Evolutionary conservation across 2,329 filamentous ascomycete genomes (phyloP).

Genomic region (Ceratocystis harringtonii): DNA sequence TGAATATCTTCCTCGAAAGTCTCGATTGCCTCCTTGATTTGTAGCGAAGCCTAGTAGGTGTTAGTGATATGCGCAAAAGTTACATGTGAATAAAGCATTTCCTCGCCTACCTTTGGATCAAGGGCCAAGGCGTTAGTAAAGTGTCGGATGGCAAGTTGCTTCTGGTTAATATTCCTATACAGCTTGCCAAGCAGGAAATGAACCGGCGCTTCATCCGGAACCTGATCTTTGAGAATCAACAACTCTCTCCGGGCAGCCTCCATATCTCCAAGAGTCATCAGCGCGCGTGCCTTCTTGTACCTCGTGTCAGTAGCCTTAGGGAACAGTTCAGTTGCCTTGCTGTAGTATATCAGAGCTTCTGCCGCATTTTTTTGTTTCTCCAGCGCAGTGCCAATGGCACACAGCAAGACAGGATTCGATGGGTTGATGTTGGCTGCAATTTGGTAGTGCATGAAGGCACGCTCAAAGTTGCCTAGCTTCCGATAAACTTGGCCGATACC

Average conservation of each 20-base stretch:
- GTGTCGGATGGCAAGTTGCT: slow-evolving; percentile 71
- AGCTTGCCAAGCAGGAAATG: slow-evolving; percentile 85
- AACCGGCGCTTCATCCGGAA: slow-evolving; percentile 87
- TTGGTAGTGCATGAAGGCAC: slow-evolving; percentile 82
- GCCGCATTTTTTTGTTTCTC: slow-evolving; percentile 77
- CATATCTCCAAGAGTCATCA: slow-evolving; percentile 60
- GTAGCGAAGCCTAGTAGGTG: slow-evolving; percentile 56
- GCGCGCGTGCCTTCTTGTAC: slow-evolving; percentile 80
- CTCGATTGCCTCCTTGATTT: slow-evolving; percentile 96
- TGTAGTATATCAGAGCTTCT: slow-evolving; percentile 67
- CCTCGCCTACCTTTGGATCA: slow-evolving; percentile 69
- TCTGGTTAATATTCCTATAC: slow-evolving; percentile 58
- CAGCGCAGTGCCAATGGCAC: slow-evolving; percentile 77
- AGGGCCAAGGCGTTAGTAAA: slow-evolving; percentile 91
- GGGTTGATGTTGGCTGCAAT: slow-evolving; percentile 82
- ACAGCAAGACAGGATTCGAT: slow-evolving; percentile 80
- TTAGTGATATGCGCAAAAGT: not conserved
- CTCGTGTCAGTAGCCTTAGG: slow-evolving; percentile 69
- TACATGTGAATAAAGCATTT: not conserved
- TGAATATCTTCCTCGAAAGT: slow-evolving; percentile 67
- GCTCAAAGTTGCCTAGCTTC: slow-evolving; percentile 78
- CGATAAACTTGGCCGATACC: slow-evolving; percentile 73
- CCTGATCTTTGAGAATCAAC: slow-evolving; percentile 75
- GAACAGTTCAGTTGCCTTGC: slow-evolving; percentile 65
- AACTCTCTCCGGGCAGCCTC: slow-evolving; percentile 67